phyloP scores from a whole-genome alignment of 2,329 filamentous ascomycete species.

The Leptoxyphium fumago region DNA sequence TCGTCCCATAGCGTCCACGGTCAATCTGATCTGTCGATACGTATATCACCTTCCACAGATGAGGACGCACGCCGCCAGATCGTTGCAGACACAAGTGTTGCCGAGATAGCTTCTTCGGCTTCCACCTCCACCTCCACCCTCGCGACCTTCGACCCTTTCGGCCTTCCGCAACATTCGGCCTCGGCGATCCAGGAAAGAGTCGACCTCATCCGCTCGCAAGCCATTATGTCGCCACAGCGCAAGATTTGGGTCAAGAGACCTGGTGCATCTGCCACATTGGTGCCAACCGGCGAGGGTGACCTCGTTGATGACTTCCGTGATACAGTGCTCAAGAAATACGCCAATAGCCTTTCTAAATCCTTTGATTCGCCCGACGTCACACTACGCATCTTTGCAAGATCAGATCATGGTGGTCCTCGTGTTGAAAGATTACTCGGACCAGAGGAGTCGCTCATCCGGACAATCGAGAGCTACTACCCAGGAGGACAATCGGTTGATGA shows the following conservation, averaged over 20 bases:
- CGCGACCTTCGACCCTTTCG: too few species aligned
- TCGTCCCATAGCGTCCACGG: background rate
- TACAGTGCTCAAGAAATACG: conserved; percentile 82
- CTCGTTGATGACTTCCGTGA: conserved; percentile 91
- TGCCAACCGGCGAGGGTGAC: conserved; percentile 74
- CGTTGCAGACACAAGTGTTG: conserved; percentile 1
- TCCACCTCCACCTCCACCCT: conserved; percentile 1
- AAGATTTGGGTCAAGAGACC: conserved; percentile 94
- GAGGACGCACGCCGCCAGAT: background rate
- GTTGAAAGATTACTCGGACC: conserved; percentile 60
- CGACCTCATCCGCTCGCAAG: too few species aligned
- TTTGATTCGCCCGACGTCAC: conserved; percentile 86
- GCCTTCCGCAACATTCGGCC: too few species aligned
- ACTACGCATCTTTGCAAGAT: conserved; percentile 58
- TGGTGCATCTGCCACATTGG: conserved; percentile 70
- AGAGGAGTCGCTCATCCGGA: conserved; percentile 67
- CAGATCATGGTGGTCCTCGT: conserved; percentile 15
- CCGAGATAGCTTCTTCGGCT: conserved; percentile 1
- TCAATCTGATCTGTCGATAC: background rate
- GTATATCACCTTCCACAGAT: background rate
- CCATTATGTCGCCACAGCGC: conserved; percentile 34
- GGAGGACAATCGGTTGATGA: conserved; percentile 80
- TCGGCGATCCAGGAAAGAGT: too few species aligned
- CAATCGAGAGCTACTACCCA: conserved; percentile 70
- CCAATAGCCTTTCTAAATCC: conserved; percentile 74